Evolutionary conservation across 495 filamentous ascomycete genomes (phyloP), one percentile per base, ranked within the genome.

Genomic region (Penicillium ochrochloron): DNA sequence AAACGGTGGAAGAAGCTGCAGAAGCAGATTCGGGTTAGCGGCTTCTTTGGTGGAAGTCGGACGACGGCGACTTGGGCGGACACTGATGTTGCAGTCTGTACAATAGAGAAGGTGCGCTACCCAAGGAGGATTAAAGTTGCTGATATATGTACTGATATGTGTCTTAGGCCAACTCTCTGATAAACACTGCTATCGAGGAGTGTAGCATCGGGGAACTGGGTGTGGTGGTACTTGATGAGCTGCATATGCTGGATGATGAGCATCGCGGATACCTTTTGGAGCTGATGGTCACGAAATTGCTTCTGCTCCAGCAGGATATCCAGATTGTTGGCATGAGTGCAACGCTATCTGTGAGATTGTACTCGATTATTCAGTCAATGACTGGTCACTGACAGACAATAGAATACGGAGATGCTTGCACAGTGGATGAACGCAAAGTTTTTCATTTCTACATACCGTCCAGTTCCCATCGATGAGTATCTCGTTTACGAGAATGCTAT

Each of bases 271-370:
- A 93, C 68, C 80, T 94, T 0, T 78, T 95, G 57, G 92, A 95
- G 72, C 75, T 94, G n/a, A 86, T 94, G 78, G 86, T 88, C 6
- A 91, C 91, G 4, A 95, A 95, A 64, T 70, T 94, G 27, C 73
- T 94, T 8, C 84, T 89, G 57, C 77, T 94, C 12, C 89, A 85
- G 44, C 84, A 90, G 62, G 78, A 81, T 46, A 84, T 92, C 29
- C 92, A 95, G 66, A 87, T 95, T 27, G 80, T 94, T 57, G 91
- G 88, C 62, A 94, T 94, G 92, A 93, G 91, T 63, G 91, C 92
- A 17, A 94, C 92, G 3, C 73, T 94, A 35, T 87, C 88, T 48
- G 89, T 91, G 76, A 33, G 60, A 10, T 34, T 33, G 8, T 11
- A 25, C 7, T 14, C 25, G 9, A 5, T 9, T 17, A 14, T 9